These are phyloP conservation scores for Dipodascus geniculatus DNA, from an alignment of 805 yeast species.

Conservation along the genomic window DNA sequence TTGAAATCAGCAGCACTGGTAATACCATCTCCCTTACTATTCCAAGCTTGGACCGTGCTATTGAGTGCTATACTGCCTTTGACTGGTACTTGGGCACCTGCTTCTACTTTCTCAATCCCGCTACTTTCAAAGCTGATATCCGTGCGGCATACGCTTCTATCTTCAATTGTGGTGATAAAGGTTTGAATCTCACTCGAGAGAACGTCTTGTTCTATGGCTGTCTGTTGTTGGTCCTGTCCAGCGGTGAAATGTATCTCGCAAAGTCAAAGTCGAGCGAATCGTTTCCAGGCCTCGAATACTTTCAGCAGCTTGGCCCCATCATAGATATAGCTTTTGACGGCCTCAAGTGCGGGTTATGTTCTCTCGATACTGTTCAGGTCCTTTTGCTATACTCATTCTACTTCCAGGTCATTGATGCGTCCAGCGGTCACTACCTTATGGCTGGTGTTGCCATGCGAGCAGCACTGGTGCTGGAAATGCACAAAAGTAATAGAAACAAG, in stretches of 20 bases:
- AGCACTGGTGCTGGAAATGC: slow-evolving; percentile 14
- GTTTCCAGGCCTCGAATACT: slow-evolving; percentile 13
- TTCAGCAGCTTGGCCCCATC: slow-evolving; percentile 8
- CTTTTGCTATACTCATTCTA: slow-evolving; percentile 13
- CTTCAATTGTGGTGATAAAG: background rate
- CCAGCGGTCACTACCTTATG: slow-evolving; percentile 10
- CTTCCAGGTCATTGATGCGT: slow-evolving; percentile 13
- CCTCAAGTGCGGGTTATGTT: slow-evolving; percentile 6
- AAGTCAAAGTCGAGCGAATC: background rate
- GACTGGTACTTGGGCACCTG: slow-evolving; percentile 12
- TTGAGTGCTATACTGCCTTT: slow-evolving; percentile 9
- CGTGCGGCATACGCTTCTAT: slow-evolving; percentile 5
- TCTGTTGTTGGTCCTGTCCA: slow-evolving; percentile 12
- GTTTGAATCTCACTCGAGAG: background rate
- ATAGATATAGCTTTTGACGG: slow-evolving; percentile 11
- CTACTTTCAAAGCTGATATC: slow-evolving; percentile 7
- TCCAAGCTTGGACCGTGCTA: slow-evolving; percentile 12
- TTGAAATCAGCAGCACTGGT: background rate
- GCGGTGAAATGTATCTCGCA: slow-evolving; percentile 16
- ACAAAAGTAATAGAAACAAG: slow-evolving; percentile 3
- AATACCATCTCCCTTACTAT: slow-evolving; percentile 7
- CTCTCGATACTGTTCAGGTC: slow-evolving; percentile 11
- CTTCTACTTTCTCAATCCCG: slow-evolving; percentile 15
- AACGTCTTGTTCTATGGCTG: slow-evolving; percentile 11
- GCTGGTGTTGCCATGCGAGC: slow-evolving; percentile 13